Conservation (phyloP, 768 basidiomycete genomes). For the Asterophora parasitica region DNA sequence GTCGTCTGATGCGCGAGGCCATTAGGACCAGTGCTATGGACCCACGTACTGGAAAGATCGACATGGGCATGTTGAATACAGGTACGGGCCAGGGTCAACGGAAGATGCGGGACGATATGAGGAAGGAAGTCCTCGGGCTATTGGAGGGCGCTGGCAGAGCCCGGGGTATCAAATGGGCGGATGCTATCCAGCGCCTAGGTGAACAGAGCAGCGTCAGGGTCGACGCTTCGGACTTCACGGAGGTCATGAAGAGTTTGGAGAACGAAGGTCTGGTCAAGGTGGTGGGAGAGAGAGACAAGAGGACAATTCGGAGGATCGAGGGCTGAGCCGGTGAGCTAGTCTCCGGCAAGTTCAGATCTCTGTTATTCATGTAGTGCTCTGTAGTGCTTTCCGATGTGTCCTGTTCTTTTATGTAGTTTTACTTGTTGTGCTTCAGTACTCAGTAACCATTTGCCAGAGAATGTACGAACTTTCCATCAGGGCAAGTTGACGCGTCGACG, state of each 20-base stretch:
- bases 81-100: constrained; percentile 87
- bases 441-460: no score
- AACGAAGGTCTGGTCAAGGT: constrained; percentile 85
- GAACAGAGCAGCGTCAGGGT: constrained; percentile 83
- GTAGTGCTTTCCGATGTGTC: neutral
- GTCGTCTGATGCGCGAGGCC: constrained; percentile 93
- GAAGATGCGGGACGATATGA: constrained; percentile 85
- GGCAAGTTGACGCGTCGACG: no score
- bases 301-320: constrained; percentile 72
- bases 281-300: constrained; percentile 79
- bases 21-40: constrained; percentile 94
- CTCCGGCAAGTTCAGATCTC: neutral
- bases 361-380: no score
- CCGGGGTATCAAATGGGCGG: constrained; percentile 74
- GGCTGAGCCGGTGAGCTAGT: constrained; percentile 13
- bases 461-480: no score
- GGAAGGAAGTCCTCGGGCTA: constrained; percentile 68
- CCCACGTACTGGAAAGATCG: constrained; percentile 94
- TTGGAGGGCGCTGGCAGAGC: constrained; percentile 50
- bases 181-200: constrained; percentile 72
- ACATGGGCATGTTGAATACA: constrained; percentile 92
- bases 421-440: neutral
- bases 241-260: constrained; percentile 73
- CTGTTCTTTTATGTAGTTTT: neutral
- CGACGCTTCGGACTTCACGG: constrained; percentile 74